Evolutionary conservation across 169 alveolate genomes (phyloP).

Genomic region (Fabrea salina): DNA sequence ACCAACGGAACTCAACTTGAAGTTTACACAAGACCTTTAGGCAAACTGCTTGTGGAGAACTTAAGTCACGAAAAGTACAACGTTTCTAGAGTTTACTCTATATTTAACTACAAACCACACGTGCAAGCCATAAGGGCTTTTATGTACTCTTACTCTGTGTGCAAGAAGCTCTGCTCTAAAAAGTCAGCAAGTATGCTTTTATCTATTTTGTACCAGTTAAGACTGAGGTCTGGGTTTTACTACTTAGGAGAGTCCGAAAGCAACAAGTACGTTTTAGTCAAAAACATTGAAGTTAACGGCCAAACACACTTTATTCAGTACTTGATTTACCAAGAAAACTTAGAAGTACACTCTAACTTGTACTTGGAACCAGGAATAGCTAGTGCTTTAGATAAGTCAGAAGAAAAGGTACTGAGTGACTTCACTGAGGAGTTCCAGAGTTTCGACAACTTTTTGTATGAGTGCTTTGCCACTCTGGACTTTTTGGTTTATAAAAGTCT

Average conservation of each 20-base stretch:
- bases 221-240: neutral
- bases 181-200: neutral
- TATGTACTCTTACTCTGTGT: neutral
- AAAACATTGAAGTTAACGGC: neutral
- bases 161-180: neutral
- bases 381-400: neutral
- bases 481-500: neutral
- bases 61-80: neutral
- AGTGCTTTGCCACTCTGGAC: conserved; percentile 16
- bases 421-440: neutral
- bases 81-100: neutral
- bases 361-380: neutral
- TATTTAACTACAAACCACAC: neutral
- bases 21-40: neutral
- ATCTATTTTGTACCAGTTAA: neutral
- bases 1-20: neutral
- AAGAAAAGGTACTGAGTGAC: neutral
- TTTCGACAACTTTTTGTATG: neutral
- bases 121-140: neutral
- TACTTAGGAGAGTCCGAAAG: neutral
- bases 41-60: conserved; percentile 9
- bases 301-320: neutral
- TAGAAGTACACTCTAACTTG: neutral
- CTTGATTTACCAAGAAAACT: neutral
- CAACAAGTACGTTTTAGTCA: neutral